Conservation (phyloP, 208 protist genomes). For the Acanthamoeba castellanii region DNA sequence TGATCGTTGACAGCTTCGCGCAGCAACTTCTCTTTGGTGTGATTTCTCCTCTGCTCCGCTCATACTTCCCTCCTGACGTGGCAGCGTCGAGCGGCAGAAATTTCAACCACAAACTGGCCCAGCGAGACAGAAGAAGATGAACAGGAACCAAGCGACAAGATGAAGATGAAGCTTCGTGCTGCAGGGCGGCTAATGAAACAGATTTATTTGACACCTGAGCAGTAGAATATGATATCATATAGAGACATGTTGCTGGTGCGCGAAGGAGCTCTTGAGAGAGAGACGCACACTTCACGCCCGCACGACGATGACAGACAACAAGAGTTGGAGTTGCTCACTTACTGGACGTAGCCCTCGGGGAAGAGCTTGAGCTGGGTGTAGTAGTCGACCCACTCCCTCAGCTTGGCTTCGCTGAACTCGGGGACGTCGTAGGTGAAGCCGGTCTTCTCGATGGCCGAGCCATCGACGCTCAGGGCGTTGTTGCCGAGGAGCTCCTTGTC, state of each 20-base stretch:
- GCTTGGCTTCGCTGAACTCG: constrained; percentile 71
- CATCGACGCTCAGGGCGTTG: constrained; percentile 90
- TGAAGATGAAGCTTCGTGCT: too few relatives aligned
- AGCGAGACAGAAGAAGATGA: too few relatives aligned
- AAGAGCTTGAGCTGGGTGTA: constrained; percentile 35
- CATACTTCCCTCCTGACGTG: neutral
- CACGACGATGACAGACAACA: neutral
- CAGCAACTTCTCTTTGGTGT: neutral
- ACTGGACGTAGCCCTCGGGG: constrained; percentile 56
- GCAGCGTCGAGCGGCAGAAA: too few relatives aligned
- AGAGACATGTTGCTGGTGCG: neutral
- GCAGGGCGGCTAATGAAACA: neutral
- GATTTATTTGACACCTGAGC: neutral
- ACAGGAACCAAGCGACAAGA: too few relatives aligned
- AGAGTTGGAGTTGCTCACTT: neutral
- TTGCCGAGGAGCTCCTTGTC: constrained; percentile 93
- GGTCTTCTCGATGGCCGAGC: constrained; percentile 87
- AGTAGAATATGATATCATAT: constrained; percentile 11
- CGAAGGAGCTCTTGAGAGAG: neutral
- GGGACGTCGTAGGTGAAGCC: constrained; percentile 91
- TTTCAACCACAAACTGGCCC: too few relatives aligned
- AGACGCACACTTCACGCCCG: too few relatives aligned
- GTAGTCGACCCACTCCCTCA: constrained; percentile 65
- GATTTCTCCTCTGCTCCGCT: neutral
- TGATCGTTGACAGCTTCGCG: neutral